Percentiles rank a stretch among this genome's conserved stretches.
phyloP scores from a whole-genome alignment of 2,329 filamentous ascomycete species.

The Verticillium nubilum region DNA sequence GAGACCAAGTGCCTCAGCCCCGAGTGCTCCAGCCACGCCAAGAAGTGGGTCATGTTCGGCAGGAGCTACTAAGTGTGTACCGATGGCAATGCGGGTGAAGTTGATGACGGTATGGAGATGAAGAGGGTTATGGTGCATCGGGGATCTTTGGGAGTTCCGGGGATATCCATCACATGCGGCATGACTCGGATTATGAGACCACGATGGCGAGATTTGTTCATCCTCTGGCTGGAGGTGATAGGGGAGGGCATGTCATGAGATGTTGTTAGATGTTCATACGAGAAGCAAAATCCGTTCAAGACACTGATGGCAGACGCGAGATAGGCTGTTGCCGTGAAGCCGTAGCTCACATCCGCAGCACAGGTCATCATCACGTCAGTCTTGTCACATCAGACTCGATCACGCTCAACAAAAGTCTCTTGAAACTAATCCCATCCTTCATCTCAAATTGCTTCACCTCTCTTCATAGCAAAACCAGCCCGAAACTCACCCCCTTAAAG shows the following conservation, averaged over 20 bases:
- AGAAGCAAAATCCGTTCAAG: background rate
- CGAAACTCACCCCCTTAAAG: background rate
- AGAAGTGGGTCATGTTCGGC: conserved; percentile 92
- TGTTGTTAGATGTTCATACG: background rate
- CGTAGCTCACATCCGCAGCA: background rate
- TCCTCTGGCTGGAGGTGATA: background rate
- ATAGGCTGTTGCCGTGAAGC: background rate
- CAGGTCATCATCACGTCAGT: background rate
- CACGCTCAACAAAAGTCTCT: background rate
- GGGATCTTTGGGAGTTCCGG: background rate
- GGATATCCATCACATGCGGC: background rate
- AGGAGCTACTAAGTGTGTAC: conserved; percentile 50
- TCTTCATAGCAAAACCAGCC: background rate
- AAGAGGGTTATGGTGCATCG: background rate
- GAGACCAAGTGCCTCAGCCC: conserved; percentile 92
- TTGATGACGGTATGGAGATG: background rate
- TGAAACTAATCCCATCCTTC: background rate
- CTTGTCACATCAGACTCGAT: background rate
- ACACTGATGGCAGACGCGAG: background rate
- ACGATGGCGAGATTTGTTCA: background rate
- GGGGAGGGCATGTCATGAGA: background rate
- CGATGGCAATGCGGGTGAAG: background rate
- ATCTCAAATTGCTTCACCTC: background rate
- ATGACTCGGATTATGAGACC: conserved; percentile 3
- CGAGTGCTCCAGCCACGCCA: conserved; percentile 69